Evolutionary conservation across 1,284 basidiomycete species (phyloP).

Genomic region (Abortiporus biennis): DNA sequence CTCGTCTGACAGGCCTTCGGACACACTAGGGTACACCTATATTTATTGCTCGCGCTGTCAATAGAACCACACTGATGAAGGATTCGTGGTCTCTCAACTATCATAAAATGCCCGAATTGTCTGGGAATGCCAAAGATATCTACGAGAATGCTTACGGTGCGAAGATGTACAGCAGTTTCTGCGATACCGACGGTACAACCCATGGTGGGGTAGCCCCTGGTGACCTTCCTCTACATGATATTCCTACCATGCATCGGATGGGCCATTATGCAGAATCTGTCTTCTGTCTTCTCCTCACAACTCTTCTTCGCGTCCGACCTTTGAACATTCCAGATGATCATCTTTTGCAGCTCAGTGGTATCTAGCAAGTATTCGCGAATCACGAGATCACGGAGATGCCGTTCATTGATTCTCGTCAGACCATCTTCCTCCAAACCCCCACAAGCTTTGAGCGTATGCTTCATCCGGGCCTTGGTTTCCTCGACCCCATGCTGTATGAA

Average conservation of each 20-base stretch:
- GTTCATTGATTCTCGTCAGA: no score
- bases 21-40: not conserved
- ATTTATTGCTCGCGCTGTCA: not conserved
- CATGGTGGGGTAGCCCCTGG: not conserved
- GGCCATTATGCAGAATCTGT: not conserved
- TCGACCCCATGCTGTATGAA: not conserved
- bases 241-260: no score
- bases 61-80: no score
- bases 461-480: constrained; percentile 3
- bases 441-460: not conserved
- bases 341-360: no score
- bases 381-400: no score
- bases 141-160: not conserved
- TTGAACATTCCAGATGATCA: no score
- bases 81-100: no score
- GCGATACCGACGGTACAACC: not conserved
- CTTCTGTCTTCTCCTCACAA: not conserved
- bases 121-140: not conserved
- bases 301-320: not conserved
- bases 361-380: no score
- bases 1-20: no score
- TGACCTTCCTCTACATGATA: not conserved
- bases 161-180: not conserved
- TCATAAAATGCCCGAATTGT: not conserved
- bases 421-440: no score